These are phyloP conservation scores for Blastocystis sp. DNA, from an alignment of 352 stramenopile genomes.

Conservation along the genomic window DNA sequence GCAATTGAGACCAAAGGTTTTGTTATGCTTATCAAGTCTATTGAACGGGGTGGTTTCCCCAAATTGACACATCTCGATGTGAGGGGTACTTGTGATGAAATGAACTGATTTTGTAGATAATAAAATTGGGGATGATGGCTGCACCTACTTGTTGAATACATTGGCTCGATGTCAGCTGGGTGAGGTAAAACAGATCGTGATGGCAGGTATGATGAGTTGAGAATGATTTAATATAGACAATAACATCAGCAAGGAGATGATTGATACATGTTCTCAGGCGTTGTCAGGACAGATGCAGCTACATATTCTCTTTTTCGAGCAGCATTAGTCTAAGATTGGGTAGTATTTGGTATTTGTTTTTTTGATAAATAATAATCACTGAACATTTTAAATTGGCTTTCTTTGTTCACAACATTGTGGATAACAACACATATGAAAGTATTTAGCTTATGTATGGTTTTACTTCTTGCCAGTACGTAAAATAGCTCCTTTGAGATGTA, in stretches of 20 bases:
- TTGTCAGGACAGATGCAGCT: not conserved
- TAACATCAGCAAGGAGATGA: slow-evolving; percentile 34
- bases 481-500: not conserved
- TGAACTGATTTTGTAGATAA: not conserved
- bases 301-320: not conserved
- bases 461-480: no score
- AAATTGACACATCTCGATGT: slow-evolving; percentile 33
- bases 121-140: slow-evolving; percentile 25
- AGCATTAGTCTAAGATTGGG: not conserved
- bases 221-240: slow-evolving; percentile 6
- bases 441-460: no score
- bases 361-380: not conserved
- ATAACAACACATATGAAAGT: no score
- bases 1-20: slow-evolving; percentile 32
- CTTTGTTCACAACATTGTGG: no score
- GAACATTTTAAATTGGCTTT: no score
- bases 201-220: not conserved
- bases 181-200: not conserved
- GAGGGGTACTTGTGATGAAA: not conserved
- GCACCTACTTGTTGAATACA: slow-evolving; percentile 15
- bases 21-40: slow-evolving; percentile 46
- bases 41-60: slow-evolving; percentile 40
- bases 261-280: not conserved
- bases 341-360: not conserved
- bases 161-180: not conserved